Evolutionary conservation across 768 basidiomycete species (phyloP).

Genomic region (Cyclocybe aegerita): DNA sequence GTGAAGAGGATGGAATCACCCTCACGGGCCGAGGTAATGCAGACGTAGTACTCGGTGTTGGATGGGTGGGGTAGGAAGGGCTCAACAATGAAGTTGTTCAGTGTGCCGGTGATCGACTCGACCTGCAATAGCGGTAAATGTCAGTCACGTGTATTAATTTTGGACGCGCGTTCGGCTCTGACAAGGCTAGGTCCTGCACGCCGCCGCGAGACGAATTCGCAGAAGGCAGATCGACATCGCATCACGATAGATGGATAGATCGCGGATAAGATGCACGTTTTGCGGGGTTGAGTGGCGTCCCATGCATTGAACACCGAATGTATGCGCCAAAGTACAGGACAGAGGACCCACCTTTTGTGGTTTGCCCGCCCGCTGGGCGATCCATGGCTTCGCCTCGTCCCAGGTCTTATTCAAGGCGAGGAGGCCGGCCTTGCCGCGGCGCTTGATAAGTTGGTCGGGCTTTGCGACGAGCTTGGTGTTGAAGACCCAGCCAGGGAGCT

Average conservation of each 20-base stretch:
- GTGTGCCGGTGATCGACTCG: conserved; percentile 89
- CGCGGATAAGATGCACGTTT: background rate
- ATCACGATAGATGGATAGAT: conserved; percentile 17
- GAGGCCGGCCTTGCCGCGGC: conserved; percentile 96
- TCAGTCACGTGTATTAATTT: conserved; percentile 22
- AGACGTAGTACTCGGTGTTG: conserved; percentile 96
- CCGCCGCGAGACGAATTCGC: conserved; percentile 6
- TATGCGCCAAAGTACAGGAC: conserved; percentile 15
- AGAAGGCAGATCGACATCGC: conserved; percentile 9
- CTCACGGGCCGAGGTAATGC: conserved; percentile 93
- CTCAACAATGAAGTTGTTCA: conserved; percentile 98
- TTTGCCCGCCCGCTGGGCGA: conserved; percentile 85
- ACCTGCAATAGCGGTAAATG: conserved; percentile 49
- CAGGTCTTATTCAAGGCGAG: conserved; percentile 92
- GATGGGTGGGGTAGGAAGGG: conserved; percentile 97
- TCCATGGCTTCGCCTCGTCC: conserved; percentile 87
- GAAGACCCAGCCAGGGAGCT: conserved; percentile 80
- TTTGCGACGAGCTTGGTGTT: conserved; percentile 90
- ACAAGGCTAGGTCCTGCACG: background rate
- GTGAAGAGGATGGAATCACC: conserved; percentile 98
- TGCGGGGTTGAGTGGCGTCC: background rate
- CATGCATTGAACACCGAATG: conserved; percentile 12
- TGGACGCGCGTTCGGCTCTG: conserved; percentile 15
- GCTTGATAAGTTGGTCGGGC: conserved; percentile 99
- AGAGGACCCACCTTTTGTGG: conserved; percentile 72